Base-by-base conservation (phyloP, 257 asterid species). In the Verbascum thapsus region DNA sequence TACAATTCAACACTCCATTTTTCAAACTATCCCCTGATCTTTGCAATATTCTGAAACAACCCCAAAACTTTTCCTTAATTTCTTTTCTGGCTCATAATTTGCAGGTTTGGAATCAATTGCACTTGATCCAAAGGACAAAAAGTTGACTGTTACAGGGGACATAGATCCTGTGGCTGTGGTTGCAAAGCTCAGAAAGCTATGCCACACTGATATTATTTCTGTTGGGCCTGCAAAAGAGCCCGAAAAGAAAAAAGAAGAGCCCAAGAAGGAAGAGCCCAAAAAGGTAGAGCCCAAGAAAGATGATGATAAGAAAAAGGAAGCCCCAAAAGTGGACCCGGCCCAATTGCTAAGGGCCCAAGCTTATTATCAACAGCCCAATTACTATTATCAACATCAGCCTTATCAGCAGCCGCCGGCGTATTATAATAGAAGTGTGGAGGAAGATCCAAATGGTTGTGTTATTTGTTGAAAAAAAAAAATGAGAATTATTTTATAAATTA, bases 221-320 rank as follows among this genome's bases (percentile, higher is more conserved):
- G 83, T 84, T n/a, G 96, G 95, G 45, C 92, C 96, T 0, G 91
- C 92, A 10, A 88, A 88, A 22, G 95, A 85, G 71, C 85, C 90
- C 0, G 92, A 85, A 9, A 85, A 85, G 83, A 83, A 85, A 42
- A 86, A 86, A 39, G 85, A 83, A 0, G 87, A 78, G 61, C 77
- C 81, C 58, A 74, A 83, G 38, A 83, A 82, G 16, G 83, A 68
- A 0, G 88, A 77, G 5, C 40, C 74, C n/a, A 74, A n/a, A n/a
- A n/a, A n/a, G n/a, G n/a, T n/a, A n/a, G n/a, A n/a, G n/a, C n/a
- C n/a, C n/a, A n/a, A n/a, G n/a, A n/a, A n/a, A n/a, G n/a, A n/a
- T n/a, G n/a, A n/a, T n/a, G n/a, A n/a, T n/a, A n/a, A 77, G 54
- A 80, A 80, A 7, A 75, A 67, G 0, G 77, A 73, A 0, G 66